Conservation (phyloP, 768 basidiomycete species). For the Pholiota microspora region DNA sequence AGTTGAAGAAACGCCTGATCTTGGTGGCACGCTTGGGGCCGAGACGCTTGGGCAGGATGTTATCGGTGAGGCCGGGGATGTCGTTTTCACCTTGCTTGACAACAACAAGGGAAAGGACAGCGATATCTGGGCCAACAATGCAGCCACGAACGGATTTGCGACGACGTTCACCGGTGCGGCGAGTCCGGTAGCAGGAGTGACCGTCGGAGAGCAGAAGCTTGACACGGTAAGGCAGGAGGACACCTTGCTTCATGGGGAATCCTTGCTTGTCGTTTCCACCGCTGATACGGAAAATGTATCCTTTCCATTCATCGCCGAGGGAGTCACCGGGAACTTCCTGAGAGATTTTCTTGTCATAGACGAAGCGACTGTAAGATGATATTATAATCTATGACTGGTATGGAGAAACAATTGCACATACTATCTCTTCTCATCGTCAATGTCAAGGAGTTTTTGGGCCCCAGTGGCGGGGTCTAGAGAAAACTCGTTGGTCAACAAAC, state of each 20-base stretch:
- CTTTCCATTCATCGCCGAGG: constrained; percentile 94
- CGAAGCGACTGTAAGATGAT: constrained; percentile 65
- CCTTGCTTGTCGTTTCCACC: constrained; percentile 99
- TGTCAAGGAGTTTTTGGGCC: constrained; percentile 92
- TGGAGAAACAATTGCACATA: constrained; percentile 36
- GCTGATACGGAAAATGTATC: constrained; percentile 95
- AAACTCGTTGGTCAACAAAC: constrained; percentile 10
- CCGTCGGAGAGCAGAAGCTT: constrained; percentile 91
- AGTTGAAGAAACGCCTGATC: constrained; percentile 97
- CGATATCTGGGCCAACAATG: constrained; percentile 96
- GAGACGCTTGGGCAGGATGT: constrained; percentile 89
- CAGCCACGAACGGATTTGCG: constrained; percentile 99
- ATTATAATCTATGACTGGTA: not conserved
- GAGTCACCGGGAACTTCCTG: constrained; percentile 92
- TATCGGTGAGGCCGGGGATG: constrained; percentile 90
- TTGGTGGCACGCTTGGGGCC: constrained; percentile 98
- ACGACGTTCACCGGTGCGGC: constrained; percentile 93
- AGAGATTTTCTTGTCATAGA: constrained; percentile 96
- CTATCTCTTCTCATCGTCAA: constrained; percentile 90
- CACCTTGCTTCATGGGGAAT: constrained; percentile 99
- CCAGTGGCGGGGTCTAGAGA: constrained; percentile 89
- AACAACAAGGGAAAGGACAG: constrained; percentile 89
- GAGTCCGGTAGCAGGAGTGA: constrained; percentile 95
- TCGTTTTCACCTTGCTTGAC: constrained; percentile 95
- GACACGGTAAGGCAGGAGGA: constrained; percentile 92